These are phyloP conservation scores for Sarocladium kiliense DNA, from an alignment of 2,329 filamentous ascomycete genomes.

Conservation along the genomic window DNA sequence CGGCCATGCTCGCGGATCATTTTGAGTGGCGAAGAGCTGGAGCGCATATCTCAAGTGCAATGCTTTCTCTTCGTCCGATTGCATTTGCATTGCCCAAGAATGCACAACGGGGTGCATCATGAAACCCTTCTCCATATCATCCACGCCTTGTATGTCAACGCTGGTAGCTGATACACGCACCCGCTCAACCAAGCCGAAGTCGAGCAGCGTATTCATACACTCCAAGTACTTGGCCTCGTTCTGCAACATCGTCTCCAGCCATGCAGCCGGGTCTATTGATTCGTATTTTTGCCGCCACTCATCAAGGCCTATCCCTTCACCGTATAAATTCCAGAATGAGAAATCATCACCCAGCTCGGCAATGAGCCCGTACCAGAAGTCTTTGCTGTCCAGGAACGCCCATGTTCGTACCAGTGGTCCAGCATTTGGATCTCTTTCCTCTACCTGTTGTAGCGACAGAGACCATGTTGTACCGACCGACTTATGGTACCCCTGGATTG, in stretches of 20 bases:
- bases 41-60: background rate
- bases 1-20: background rate
- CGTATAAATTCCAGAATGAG: background rate
- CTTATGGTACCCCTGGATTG: constrained; percentile 13
- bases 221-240: constrained; percentile 4
- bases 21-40: background rate
- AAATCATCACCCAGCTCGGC: background rate
- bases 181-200: constrained; percentile 12
- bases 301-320: background rate
- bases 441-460: constrained; percentile 15
- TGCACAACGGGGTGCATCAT: constrained; percentile 20
- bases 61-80: background rate
- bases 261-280: background rate
- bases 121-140: constrained; percentile 12
- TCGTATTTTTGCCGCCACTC: background rate
- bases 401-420: constrained; percentile 18
- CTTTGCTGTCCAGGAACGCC: constrained; percentile 18
- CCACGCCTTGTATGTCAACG: constrained; percentile 16
- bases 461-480: constrained; percentile 16
- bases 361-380: constrained; percentile 17
- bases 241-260: background rate
- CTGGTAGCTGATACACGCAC: background rate
- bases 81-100: constrained; percentile 14
- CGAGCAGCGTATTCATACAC: constrained; percentile 13
- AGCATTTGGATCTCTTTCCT: constrained; percentile 11